A percentile compares a stretch with the other conserved stretches of the same genome.
Conservation (phyloP, 2,329 filamentous ascomycete species). For the Diaporthe humulicola region DNA sequence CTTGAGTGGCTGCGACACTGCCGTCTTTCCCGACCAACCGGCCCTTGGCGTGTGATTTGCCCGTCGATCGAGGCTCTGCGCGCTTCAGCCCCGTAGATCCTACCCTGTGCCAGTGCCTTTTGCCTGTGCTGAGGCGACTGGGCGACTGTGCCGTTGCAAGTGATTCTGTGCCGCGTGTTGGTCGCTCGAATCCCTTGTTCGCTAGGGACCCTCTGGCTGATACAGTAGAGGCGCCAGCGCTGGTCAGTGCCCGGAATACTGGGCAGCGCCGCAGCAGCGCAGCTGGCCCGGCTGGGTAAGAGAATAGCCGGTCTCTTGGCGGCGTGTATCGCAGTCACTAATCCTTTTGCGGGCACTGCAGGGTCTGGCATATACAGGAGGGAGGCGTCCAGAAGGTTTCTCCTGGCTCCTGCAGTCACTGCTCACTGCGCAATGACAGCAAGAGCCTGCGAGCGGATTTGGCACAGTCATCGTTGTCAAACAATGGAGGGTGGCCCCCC, state of each 20-base stretch:
- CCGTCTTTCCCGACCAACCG: conserved; percentile 25
- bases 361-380: neutral
- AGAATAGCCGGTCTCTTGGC: neutral
- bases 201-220: neutral
- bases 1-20: conserved; percentile 24
- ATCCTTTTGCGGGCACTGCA: conserved; percentile 4
- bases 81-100: conserved; percentile 26
- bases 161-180: neutral
- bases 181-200: neutral
- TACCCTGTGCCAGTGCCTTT: conserved; percentile 9
- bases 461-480: conserved; percentile 4
- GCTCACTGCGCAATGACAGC: neutral
- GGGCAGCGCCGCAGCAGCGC: neutral
- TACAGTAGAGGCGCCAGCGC: neutral
- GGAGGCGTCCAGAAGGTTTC: neutral
- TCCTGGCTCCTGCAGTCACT: neutral
- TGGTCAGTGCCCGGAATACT: neutral
- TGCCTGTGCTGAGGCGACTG: neutral
- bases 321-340: neutral
- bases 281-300: too few relatives aligned
- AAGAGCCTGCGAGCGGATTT: neutral
- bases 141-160: neutral
- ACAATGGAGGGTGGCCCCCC: conserved; percentile 1
- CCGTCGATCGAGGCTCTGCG: conserved; percentile 30
- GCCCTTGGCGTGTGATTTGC: conserved; percentile 30